Conservation (phyloP, 2,329 filamentous ascomycete species). For the Ascochyta pisi region DNA sequence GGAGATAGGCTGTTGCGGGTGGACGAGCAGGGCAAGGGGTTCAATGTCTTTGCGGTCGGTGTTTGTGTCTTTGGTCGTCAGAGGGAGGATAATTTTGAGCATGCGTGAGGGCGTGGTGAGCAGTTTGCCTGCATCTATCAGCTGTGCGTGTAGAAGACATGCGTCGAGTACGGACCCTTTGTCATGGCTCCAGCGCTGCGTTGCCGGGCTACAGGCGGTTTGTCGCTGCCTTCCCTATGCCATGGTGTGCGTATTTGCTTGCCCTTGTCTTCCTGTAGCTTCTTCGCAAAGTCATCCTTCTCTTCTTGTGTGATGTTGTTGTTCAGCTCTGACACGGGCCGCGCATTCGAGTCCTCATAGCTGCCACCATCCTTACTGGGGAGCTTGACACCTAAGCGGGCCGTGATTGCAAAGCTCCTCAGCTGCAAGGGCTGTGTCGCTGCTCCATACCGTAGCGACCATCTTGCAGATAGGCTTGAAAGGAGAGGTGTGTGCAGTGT, state of each 20-base stretch:
- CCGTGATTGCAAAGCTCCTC: conserved; percentile 22
- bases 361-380: conserved; percentile 21
- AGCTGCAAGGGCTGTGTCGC: conserved; percentile 10
- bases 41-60: conserved; percentile 74
- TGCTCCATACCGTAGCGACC: neutral
- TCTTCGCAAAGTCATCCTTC: conserved; percentile 53
- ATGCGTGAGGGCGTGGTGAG: conserved; percentile 81
- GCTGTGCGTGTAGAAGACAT: neutral
- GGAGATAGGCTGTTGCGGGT: conserved; percentile 88
- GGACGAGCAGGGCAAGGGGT: conserved; percentile 82
- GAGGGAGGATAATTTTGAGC: conserved; percentile 79
- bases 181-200: conserved; percentile 66
- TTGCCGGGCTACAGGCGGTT: conserved; percentile 61
- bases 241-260: conserved; percentile 69
- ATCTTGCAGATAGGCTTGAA: conserved; percentile 7
- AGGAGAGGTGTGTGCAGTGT: conserved; percentile 19
- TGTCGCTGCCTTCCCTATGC: conserved; percentile 68
- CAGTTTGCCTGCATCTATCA: conserved; percentile 67
- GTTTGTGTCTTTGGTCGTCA: conserved; percentile 68
- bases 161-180: conserved; percentile 58
- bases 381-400: conserved; percentile 16
- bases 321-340: conserved; percentile 50
- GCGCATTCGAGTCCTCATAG: conserved; percentile 44
- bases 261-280: conserved; percentile 57
- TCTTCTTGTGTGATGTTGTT: conserved; percentile 56